Evolutionary conservation across 805 yeast genomes (phyloP).

Genomic region (Sugiyamaella smithiae): DNA sequence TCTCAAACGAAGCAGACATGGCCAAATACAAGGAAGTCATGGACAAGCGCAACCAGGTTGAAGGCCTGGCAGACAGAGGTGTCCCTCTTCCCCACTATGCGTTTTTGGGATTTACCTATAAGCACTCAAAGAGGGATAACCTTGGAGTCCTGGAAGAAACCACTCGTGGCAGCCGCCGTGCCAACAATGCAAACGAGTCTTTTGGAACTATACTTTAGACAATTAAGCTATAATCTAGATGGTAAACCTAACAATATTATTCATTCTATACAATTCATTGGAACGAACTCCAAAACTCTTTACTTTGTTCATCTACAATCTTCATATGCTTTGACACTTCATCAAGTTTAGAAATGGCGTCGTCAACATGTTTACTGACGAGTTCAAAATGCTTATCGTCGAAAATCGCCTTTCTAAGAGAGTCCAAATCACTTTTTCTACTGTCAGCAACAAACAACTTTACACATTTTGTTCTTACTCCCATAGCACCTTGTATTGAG

Average conservation of each 20-base stretch:
- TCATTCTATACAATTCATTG: too few relatives aligned
- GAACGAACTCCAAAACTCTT: constrained; percentile 28
- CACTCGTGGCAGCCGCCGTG: constrained; percentile 7
- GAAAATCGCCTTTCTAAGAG: constrained; percentile 39
- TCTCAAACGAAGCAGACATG: constrained; percentile 94
- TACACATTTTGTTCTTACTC: constrained; percentile 29
- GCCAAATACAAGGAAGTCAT: constrained; percentile 96
- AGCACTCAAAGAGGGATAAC: constrained; percentile 53
- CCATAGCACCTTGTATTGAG: constrained; percentile 33
- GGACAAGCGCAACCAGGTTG: constrained; percentile 85
- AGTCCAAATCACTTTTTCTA: constrained; percentile 31
- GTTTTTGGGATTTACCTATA: constrained; percentile 94
- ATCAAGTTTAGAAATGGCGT: constrained; percentile 48
- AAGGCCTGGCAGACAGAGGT: constrained; percentile 67
- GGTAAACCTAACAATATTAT: too few relatives aligned
- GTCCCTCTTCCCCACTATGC: constrained; percentile 57
- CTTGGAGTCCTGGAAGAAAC: constrained; percentile 20
- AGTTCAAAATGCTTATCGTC: constrained; percentile 52
- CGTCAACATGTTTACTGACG: constrained; percentile 48
- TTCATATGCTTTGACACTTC: constrained; percentile 47
- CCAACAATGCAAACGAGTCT: constrained; percentile 15
- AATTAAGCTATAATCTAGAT: neutral
- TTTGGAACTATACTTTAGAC: constrained; percentile 24
- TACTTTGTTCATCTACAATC: constrained; percentile 32
- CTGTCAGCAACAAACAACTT: constrained; percentile 14